Percentiles rank a stretch among this genome's conserved stretches.
Conservation (phyloP, 208 protist species). For the Acanthamoeba triangularis region DNA sequence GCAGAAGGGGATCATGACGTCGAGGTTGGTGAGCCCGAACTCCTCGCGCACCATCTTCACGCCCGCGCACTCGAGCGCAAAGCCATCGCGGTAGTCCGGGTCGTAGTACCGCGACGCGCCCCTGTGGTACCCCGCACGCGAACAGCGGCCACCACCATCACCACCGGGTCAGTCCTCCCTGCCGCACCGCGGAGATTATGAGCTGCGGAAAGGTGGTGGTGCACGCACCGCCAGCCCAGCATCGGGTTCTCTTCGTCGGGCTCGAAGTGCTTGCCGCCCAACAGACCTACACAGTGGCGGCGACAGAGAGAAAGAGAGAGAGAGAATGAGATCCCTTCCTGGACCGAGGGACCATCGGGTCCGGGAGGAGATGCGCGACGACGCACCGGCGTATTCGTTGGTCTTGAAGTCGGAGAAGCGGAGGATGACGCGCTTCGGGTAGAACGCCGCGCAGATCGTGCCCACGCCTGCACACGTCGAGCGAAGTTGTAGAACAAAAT, state of each 20-base stretch:
- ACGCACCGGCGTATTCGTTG: slow-evolving; percentile 80
- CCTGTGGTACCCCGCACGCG: neutral
- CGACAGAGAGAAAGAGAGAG: neutral
- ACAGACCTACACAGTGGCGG: neutral
- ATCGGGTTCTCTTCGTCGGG: slow-evolving; percentile 86
- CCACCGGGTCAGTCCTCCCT: too few relatives aligned
- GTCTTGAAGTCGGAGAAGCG: slow-evolving; percentile 87
- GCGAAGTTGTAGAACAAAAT: too few relatives aligned
- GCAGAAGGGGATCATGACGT: slow-evolving; percentile 87
- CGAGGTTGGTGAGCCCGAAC: slow-evolving; percentile 86
- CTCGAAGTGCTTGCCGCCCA: slow-evolving; percentile 81
- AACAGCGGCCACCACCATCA: too few relatives aligned
- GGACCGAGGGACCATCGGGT: too few relatives aligned
- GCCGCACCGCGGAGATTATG: too few relatives aligned
- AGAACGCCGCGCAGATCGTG: slow-evolving; percentile 83
- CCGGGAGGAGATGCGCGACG: neutral
- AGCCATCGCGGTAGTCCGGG: slow-evolving; percentile 73
- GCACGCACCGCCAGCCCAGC: slow-evolving; percentile 77
- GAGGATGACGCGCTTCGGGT: slow-evolving; percentile 83
- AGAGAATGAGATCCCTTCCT: too few relatives aligned
- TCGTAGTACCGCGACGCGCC: slow-evolving; percentile 83
- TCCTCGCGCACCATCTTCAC: slow-evolving; percentile 78
- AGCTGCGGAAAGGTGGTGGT: neutral
- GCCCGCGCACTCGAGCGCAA: slow-evolving; percentile 73
- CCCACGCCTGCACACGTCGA: too few relatives aligned